A percentile compares a stretch with the other conserved stretches of the same genome.
Conservation (phyloP, 306 rosid genomes). For the Prunus padus region DNA sequence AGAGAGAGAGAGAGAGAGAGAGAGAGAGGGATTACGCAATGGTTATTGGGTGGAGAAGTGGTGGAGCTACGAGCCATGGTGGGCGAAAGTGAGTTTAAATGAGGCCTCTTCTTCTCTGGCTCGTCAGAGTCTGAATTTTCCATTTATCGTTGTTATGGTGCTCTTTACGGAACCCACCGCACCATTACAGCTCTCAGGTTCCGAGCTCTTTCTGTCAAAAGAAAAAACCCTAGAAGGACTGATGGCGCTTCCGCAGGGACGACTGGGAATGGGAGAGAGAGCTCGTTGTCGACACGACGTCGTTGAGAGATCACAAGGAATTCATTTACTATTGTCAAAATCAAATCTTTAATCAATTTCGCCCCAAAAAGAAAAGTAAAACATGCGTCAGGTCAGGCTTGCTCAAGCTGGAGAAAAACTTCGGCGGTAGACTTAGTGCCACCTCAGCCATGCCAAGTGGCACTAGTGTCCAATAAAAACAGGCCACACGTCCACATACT, state of each 20-base stretch:
- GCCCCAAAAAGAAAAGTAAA: too few species aligned
- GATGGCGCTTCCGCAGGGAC: neutral
- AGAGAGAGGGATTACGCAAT: conserved; percentile 33
- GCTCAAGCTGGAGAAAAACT: too few species aligned
- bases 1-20: neutral
- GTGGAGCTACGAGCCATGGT: conserved; percentile 55
- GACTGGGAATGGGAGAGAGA: neutral
- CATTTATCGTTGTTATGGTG: conserved; percentile 31
- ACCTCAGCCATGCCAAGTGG: too few species aligned
- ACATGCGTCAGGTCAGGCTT: too few species aligned
- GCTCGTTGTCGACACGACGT: neutral
- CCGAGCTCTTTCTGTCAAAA: conserved; percentile 1
- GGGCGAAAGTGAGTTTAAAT: conserved; percentile 53
- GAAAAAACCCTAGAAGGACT: conserved; percentile 5
- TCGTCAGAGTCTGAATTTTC: conserved; percentile 62
- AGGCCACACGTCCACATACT: too few species aligned
- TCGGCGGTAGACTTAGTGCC: too few species aligned
- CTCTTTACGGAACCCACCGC: conserved; percentile 3
- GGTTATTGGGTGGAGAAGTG: conserved; percentile 44
- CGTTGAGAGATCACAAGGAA: too few species aligned
- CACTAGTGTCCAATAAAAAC: too few species aligned
- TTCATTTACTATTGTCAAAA: too few species aligned
- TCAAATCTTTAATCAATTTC: too few species aligned
- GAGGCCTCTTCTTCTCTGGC: conserved; percentile 82
- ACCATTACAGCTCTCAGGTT: conserved; percentile 15